Evolutionary conservation across 331 rosid genomes (phyloP).

Genomic region (Saraca asoca): DNA sequence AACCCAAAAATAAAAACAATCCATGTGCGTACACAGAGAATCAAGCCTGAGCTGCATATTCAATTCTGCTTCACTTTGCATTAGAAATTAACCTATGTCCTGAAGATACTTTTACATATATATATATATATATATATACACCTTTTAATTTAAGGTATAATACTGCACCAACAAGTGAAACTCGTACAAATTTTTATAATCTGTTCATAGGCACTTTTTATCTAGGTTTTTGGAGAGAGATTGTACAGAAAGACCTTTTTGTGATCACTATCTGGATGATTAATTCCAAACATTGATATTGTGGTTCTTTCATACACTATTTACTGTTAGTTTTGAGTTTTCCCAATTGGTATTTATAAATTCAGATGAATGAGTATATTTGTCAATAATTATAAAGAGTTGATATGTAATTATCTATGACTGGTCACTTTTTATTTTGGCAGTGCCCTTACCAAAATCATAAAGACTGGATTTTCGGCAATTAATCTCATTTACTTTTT

Average conservation of each 20-base stretch:
- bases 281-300: constrained; percentile 9
- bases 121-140: too few relatives aligned
- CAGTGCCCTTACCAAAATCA: constrained; percentile 94
- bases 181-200: constrained; percentile 1
- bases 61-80: too few relatives aligned
- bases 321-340: constrained; percentile 8
- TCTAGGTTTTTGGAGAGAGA: constrained; percentile 13
- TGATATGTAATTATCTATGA: constrained; percentile 26
- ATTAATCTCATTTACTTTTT: constrained; percentile 98
- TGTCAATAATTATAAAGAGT: constrained; percentile 9
- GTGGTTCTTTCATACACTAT: constrained; percentile 6
- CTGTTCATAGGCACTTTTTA: not conserved
- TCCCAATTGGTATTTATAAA: not conserved
- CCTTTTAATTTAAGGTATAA: too few relatives aligned
- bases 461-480: constrained; percentile 92
- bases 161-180: too few relatives aligned
- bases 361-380: not conserved
- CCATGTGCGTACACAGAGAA: too few relatives aligned
- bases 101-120: too few relatives aligned
- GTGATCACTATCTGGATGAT: not conserved
- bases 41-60: too few relatives aligned
- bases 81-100: too few relatives aligned
- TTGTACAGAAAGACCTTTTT: constrained; percentile 9
- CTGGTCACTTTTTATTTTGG: constrained; percentile 33
- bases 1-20: too few relatives aligned